Percentiles rank a stretch among this genome's conserved stretches.
Evolutionary conservation across 148 eudicot genomes (phyloP).

Genomic region (Silene uniflora): DNA sequence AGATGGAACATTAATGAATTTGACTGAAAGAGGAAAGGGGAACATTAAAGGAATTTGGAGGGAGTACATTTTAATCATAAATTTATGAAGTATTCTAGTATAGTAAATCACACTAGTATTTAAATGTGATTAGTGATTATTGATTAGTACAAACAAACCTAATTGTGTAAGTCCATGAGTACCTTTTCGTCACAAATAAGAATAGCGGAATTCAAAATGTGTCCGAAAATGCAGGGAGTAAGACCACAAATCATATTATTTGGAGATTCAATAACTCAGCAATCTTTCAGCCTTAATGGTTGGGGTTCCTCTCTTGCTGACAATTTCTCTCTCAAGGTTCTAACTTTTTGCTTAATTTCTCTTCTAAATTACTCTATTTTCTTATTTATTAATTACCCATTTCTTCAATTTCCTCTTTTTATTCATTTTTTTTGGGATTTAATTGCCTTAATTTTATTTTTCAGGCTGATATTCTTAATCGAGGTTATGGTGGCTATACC

Average conservation of each 20-base stretch:
- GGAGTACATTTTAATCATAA: too few relatives aligned
- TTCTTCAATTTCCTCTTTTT: not conserved
- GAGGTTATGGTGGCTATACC: constrained; percentile 85
- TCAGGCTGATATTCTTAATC: constrained; percentile 67
- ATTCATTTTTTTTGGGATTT: too few relatives aligned
- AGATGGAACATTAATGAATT: too few relatives aligned
- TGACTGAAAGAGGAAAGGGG: too few relatives aligned
- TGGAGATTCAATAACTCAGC: constrained; percentile 84
- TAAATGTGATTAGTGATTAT: too few relatives aligned
- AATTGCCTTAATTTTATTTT: too few relatives aligned
- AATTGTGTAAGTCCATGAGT: not conserved
- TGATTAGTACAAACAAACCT: too few relatives aligned
- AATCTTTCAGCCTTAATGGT: constrained; percentile 60
- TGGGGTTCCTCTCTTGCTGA: constrained; percentile 87
- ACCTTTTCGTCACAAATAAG: too few relatives aligned
- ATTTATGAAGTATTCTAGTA: too few relatives aligned
- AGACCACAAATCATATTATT: constrained; percentile 70
- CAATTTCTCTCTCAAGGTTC: constrained; percentile 68
- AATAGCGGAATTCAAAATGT: not conserved
- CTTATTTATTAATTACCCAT: not conserved
- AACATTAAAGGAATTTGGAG: too few relatives aligned
- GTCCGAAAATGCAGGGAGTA: constrained; percentile 27
- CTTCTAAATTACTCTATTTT: not conserved
- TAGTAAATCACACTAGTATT: too few relatives aligned
- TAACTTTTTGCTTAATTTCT: not conserved